These are phyloP conservation scores for Cyberlindnera americana DNA, from an alignment of 805 yeast species.

Conservation along the genomic window DNA sequence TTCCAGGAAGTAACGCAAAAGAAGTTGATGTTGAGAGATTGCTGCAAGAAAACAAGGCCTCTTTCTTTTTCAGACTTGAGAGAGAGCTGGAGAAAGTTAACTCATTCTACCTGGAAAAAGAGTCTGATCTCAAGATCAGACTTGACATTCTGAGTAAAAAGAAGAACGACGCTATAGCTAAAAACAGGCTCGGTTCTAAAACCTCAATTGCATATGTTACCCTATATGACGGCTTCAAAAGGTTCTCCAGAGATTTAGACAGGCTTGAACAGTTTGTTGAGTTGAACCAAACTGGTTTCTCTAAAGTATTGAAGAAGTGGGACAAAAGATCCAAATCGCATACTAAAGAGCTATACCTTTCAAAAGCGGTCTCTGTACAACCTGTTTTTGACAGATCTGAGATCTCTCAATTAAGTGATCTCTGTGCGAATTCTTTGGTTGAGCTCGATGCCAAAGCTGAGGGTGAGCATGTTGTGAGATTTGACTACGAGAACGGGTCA, in stretches of 20 bases:
- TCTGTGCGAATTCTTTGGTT: constrained; percentile 58
- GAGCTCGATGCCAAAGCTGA: constrained; percentile 73
- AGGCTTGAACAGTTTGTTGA: constrained; percentile 92
- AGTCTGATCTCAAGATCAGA: constrained; percentile 77
- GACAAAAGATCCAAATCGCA: constrained; percentile 94
- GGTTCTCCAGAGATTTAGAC: constrained; percentile 84
- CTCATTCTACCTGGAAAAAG: constrained; percentile 86
- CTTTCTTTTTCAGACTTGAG: constrained; percentile 82
- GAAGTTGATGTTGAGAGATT: constrained; percentile 41
- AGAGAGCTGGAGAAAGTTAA: constrained; percentile 95
- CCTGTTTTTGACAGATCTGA: constrained; percentile 93
- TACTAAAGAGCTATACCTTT: constrained; percentile 85
- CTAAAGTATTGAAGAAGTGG: constrained; percentile 96
- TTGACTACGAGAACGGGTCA: constrained; percentile 21
- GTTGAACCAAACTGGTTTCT: constrained; percentile 91
- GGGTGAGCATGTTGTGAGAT: constrained; percentile 37
- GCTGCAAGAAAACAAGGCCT: constrained; percentile 85
- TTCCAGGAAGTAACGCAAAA: constrained; percentile 30
- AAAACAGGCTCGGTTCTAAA: constrained; percentile 48
- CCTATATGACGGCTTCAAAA: constrained; percentile 81
- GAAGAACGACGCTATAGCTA: constrained; percentile 46
- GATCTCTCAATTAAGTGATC: constrained; percentile 78
- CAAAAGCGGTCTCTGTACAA: constrained; percentile 92
- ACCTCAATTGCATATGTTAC: constrained; percentile 77
- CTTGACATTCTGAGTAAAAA: constrained; percentile 73